Evolutionary conservation across 2,329 filamentous ascomycete genomes (phyloP).

Genomic region (Calonectria hawksworthii): DNA sequence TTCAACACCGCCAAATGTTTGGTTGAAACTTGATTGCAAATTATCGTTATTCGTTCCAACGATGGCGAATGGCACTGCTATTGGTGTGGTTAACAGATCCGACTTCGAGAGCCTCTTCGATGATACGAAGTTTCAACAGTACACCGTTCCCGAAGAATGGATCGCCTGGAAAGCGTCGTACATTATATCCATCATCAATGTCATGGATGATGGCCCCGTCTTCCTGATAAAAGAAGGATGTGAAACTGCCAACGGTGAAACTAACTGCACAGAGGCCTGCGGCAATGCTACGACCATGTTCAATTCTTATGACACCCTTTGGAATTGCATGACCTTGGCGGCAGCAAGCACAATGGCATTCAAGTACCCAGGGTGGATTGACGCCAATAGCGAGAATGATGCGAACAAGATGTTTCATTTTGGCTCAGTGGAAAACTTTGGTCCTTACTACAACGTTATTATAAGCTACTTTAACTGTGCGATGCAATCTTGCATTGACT

Average conservation of each 20-base stretch:
- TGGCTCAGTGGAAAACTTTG: neutral
- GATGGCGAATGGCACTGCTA: neutral
- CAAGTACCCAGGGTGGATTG: neutral
- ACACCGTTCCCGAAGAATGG: neutral
- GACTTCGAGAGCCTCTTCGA: neutral
- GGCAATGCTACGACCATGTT: neutral
- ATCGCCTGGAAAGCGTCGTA: neutral
- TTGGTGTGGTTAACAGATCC: neutral
- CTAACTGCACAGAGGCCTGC: neutral
- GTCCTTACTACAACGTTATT: neutral
- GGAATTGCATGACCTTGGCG: neutral
- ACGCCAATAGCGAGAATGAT: neutral
- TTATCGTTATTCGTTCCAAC: neutral
- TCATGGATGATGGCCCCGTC: neutral
- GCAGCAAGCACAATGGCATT: neutral
- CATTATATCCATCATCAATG: neutral
- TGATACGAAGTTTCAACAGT: neutral
- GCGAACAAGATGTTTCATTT: neutral
- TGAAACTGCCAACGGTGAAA: neutral
- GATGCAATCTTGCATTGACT: neutral
- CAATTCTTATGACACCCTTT: neutral
- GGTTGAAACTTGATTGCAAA: too few relatives aligned
- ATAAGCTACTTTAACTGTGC: neutral
- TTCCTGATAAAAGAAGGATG: neutral
- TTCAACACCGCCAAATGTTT: too few relatives aligned